A percentile compares a stretch with the other conserved stretches of the same genome.
Conservation (phyloP, 2,329 filamentous ascomycete genomes). For the Nigrospora sphaerica region DNA sequence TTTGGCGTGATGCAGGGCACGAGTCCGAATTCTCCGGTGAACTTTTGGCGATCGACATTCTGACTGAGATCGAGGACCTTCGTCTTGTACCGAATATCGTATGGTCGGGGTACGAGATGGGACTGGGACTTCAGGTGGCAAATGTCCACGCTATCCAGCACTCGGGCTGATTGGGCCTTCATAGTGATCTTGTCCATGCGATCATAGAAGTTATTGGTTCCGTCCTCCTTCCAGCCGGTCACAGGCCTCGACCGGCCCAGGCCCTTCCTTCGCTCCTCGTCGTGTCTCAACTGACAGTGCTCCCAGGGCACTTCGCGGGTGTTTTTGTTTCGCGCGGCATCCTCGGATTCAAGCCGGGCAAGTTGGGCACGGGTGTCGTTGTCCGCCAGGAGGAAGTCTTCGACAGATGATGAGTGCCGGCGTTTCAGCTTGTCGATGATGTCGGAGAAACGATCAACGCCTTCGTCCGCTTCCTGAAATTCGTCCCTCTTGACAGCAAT, state of each 20-base stretch:
- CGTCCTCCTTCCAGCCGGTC: conserved; percentile 52
- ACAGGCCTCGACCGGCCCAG: conserved; percentile 51
- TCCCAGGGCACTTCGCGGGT: conserved; percentile 39
- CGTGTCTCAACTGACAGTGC: conserved; percentile 53
- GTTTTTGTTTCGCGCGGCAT: conserved; percentile 16
- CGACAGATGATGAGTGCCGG: conserved; percentile 53
- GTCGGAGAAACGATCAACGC: conserved; percentile 32
- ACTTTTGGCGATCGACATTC: conserved; percentile 57
- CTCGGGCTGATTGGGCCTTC: conserved; percentile 44
- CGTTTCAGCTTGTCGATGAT: conserved; percentile 42
- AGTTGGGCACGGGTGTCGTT: conserved; percentile 47
- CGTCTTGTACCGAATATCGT: conserved; percentile 42
- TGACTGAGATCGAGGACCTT: conserved; percentile 60
- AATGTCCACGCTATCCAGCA: conserved; percentile 62
- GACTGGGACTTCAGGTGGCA: conserved; percentile 41
- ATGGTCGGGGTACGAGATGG: conserved; percentile 11
- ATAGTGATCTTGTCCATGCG: conserved; percentile 25
- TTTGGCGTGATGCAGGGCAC: conserved; percentile 61
- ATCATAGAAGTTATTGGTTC: conserved; percentile 26
- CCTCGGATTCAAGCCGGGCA: conserved; percentile 39
- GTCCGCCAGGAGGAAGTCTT: conserved; percentile 51
- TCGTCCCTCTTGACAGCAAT: conserved; percentile 41
- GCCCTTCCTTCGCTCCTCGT: conserved; percentile 40
- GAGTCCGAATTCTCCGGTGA: conserved; percentile 44
- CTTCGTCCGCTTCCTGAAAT: conserved; percentile 17